phyloP scores from a whole-genome alignment of 805 yeast genomes.

The Myxozyma lipomycoides region DNA sequence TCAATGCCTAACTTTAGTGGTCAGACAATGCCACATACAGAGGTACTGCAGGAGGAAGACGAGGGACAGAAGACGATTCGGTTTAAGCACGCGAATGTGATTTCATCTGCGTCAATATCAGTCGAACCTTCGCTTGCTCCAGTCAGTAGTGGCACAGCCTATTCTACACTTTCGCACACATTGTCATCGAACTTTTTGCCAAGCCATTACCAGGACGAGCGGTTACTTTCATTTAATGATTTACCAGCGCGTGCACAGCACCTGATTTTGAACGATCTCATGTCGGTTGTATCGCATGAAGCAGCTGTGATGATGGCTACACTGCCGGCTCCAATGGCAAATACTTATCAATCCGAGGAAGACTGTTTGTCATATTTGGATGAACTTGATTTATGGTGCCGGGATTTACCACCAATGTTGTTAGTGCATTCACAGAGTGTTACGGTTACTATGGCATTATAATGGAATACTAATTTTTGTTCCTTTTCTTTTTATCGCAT shows the following conservation, averaged over 20 bases:
- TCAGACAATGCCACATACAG: slow-evolving; percentile 34
- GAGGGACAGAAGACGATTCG: slow-evolving; percentile 26
- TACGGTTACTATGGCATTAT: slow-evolving; percentile 92
- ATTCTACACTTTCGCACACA: slow-evolving; percentile 31
- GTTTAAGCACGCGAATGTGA: slow-evolving; percentile 5
- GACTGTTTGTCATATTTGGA: slow-evolving; percentile 73
- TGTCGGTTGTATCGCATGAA: slow-evolving; percentile 55
- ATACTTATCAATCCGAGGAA: slow-evolving; percentile 66
- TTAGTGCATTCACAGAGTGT: slow-evolving; percentile 87
- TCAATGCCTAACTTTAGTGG: slow-evolving; percentile 36
- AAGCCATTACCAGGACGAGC: slow-evolving; percentile 18
- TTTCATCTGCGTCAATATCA: background rate
- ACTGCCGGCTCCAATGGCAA: slow-evolving; percentile 79
- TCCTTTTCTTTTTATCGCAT: background rate
- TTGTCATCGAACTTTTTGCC: slow-evolving; percentile 3
- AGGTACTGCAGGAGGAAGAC: slow-evolving; percentile 34
- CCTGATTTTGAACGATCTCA: slow-evolving; percentile 77
- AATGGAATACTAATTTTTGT: slow-evolving; percentile 11
- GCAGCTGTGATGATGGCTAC: slow-evolving; percentile 84
- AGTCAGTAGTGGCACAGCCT: slow-evolving; percentile 9
- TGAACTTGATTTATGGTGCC: slow-evolving; percentile 74
- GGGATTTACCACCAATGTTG: slow-evolving; percentile 75
- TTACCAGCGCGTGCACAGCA: slow-evolving; percentile 92
- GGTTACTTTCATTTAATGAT: slow-evolving; percentile 61
- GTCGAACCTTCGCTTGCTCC: slow-evolving; percentile 8